These are phyloP conservation scores for Millerago galiae DNA, from an alignment of 805 yeast genomes.

Conservation along the genomic window DNA sequence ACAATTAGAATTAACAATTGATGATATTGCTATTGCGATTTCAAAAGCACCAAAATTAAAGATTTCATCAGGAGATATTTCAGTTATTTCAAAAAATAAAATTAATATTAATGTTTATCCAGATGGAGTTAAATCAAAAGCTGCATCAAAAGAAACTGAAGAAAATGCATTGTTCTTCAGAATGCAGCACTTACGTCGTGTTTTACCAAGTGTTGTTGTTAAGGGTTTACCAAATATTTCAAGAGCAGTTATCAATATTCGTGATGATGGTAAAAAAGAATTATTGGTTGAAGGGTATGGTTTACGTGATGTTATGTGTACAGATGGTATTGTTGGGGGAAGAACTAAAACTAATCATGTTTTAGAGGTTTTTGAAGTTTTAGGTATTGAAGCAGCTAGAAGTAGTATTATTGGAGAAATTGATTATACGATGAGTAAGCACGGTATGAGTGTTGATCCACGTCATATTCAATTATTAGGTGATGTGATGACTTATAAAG, in stretches of 20 bases:
- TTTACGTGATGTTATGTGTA: conserved; percentile 89
- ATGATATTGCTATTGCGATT: conserved; percentile 80
- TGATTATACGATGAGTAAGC: conserved; percentile 96
- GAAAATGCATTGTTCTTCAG: conserved; percentile 67
- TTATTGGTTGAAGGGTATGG: conserved; percentile 97
- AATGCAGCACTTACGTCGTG: conserved; percentile 84
- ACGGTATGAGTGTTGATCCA: conserved; percentile 99
- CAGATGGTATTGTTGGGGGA: conserved; percentile 91
- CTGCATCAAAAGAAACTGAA: conserved; percentile 31
- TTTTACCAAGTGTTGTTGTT: conserved; percentile 80
- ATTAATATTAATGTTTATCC: conserved; percentile 56
- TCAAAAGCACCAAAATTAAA: conserved; percentile 84
- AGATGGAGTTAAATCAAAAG: conserved; percentile 35
- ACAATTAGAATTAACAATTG: conserved; percentile 83
- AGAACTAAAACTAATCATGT: conserved; percentile 89
- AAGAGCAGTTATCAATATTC: conserved; percentile 93
- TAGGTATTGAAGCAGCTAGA: conserved; percentile 98
- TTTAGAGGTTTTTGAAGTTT: conserved; percentile 77
- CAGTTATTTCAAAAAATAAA: conserved; percentile 56
- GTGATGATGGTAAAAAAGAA: conserved; percentile 81
- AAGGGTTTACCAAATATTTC: conserved; percentile 89
- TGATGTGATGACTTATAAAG: conserved; percentile 98
- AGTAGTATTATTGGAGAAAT: conserved; percentile 88
- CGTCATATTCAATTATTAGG: conserved; percentile 97
- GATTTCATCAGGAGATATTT: conserved; percentile 65